A percentile compares a stretch with the other conserved stretches of the same genome.
Conservation (phyloP, 345 rosid species). For the Citrus glauca region DNA sequence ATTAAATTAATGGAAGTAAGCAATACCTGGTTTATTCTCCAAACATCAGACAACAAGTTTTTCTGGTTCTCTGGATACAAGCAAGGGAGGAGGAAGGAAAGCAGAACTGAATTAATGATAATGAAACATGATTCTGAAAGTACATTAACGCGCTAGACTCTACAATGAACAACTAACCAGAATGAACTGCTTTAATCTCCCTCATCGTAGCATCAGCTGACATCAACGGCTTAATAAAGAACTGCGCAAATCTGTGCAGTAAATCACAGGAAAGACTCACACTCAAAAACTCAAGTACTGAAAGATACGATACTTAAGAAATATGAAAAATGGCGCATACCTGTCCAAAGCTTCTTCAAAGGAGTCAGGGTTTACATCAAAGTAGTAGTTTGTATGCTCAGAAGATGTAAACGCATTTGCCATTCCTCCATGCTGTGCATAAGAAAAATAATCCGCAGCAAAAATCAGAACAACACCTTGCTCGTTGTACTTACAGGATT, state of each 20-base stretch:
- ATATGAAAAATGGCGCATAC: slow-evolving; percentile 25
- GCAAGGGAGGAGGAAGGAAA: slow-evolving; percentile 8
- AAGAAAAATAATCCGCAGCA: not conserved
- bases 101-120: not conserved
- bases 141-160: not conserved
- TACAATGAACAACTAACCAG: slow-evolving; percentile 47
- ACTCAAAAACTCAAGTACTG: slow-evolving; percentile 3
- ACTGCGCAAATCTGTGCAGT: slow-evolving; percentile 69
- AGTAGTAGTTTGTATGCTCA: slow-evolving; percentile 71
- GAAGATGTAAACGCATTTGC: slow-evolving; percentile 82
- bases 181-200: slow-evolving; percentile 92
- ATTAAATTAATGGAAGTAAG: not conserved
- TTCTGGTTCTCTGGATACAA: slow-evolving; percentile 78
- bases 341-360: slow-evolving; percentile 92
- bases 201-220: slow-evolving; percentile 88
- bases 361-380: slow-evolving; percentile 66
- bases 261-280: slow-evolving; percentile 20
- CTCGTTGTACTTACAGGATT: not conserved
- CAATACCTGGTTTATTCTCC: slow-evolving; percentile 87
- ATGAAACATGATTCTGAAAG: not conserved
- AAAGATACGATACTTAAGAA: not conserved
- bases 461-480: not conserved
- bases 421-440: slow-evolving; percentile 81
- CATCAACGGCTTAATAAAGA: slow-evolving; percentile 89
- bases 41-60: slow-evolving; percentile 70